These are phyloP conservation scores for Actinomortierella ambigua DNA, from an alignment of 371 early-diverging fungal genomes.

Conservation along the genomic window DNA sequence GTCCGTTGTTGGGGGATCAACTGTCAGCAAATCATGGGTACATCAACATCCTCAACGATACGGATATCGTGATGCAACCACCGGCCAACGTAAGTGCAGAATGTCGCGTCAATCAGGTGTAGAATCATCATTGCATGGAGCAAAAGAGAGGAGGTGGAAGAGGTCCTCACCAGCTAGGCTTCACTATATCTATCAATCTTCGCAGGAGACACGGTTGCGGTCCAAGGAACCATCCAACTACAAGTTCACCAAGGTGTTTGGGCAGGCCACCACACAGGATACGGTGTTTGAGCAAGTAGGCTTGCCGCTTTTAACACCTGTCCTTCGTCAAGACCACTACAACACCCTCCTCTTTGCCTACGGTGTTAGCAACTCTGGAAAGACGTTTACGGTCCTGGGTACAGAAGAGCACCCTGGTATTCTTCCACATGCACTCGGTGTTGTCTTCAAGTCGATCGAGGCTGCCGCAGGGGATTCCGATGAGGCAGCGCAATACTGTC, in stretches of 20 bases:
- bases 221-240: conserved; percentile 59
- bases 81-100: conserved; percentile 17
- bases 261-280: conserved; percentile 51
- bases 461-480: conserved; percentile 4
- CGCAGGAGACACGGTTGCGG: conserved; percentile 33
- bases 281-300: conserved; percentile 66
- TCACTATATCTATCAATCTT: conserved; percentile 9
- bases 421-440: conserved; percentile 65
- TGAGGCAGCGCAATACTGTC: conserved; percentile 18
- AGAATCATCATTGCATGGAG: background rate
- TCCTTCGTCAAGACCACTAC: conserved; percentile 53
- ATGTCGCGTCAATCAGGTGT: too few relatives aligned
- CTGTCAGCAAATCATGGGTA: conserved; percentile 2
- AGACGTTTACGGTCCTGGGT: conserved; percentile 77
- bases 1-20: conserved; percentile 35
- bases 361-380: conserved; percentile 85
- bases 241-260: conserved; percentile 70
- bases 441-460: conserved; percentile 56
- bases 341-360: conserved; percentile 75
- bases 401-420: conserved; percentile 58
- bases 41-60: conserved; percentile 38
- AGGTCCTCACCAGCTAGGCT: background rate
- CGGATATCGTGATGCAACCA: conserved; percentile 47
- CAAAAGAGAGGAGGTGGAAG: background rate
- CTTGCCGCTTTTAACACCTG: conserved; percentile 56